Evolutionary conservation across 805 yeast genomes (phyloP), one percentile per base, ranked within the genome.

Genomic region (Blastobotrys parvus): DNA sequence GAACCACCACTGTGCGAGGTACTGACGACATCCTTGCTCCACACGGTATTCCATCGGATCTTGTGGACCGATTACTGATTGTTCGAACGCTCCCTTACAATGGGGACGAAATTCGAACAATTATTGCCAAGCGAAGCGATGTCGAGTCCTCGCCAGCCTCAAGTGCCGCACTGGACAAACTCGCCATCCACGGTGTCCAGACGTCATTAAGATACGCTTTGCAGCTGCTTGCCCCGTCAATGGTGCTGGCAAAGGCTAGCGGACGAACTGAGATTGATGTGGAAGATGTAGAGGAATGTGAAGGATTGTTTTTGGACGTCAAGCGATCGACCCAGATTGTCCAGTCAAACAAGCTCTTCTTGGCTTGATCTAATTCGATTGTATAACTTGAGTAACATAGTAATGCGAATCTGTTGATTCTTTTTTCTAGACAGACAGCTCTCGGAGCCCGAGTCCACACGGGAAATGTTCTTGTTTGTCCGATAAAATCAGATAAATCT

Each of bases 1-100:
- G 98, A 46, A 70, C 86, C 69, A 84, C 96, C 5, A 78, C 87
- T 2, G 83, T 94, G 20, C 77, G 94, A 54, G 99, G 99, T 35
- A 82, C 96, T 4, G 80, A 73, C 23, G 94, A 82, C 56, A 71
- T 78, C 38, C 75, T 75, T 46, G 81, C 95, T 16, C 97, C 98
- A 36, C 98, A 92, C 61, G 99, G 99, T 31, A 78, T 90, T 50
- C 98, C 99, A 23, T 82, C 95, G 10, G 99, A 92, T 68, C 73
- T 92, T 60, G 71, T 89, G 47, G 99, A 92, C 65, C 72, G 99
- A 53, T 70, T 90, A 50, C 77, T 92, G 54, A 92, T 92, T 57
- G 88, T 92, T 38, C 80, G 94, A 64, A 92, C 99, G 3, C 71
- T 85, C 49, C 88, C 94, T n/a, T 92, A 92, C 70, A 71, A 72